These are phyloP conservation scores for Lonicera japonica DNA, from an alignment of 129 eudicot genomes.

Conservation along the genomic window DNA sequence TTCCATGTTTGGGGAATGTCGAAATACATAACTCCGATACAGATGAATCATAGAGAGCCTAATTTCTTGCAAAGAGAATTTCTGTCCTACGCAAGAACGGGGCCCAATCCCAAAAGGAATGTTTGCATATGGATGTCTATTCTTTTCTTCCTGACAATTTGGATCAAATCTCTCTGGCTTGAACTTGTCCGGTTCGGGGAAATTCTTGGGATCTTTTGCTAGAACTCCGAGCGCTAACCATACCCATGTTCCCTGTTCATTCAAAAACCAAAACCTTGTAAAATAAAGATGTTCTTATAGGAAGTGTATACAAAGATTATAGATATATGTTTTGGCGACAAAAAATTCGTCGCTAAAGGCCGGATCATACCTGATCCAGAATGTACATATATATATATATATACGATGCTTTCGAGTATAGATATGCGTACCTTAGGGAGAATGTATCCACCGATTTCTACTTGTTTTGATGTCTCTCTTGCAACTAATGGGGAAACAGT, in stretches of 20 bases:
- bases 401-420: too few species aligned
- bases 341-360: too few species aligned
- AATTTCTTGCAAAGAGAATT: conserved; percentile 78
- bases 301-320: too few species aligned
- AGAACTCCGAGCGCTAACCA: conserved; percentile 95
- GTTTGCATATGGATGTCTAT: conserved; percentile 88
- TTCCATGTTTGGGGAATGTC: conserved; percentile 84
- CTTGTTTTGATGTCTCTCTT: conserved; percentile 77
- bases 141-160: conserved; percentile 69
- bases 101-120: conserved; percentile 98
- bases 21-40: conserved; percentile 65
- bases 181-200: conserved; percentile 87
- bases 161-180: conserved; percentile 89
- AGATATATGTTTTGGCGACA: too few species aligned
- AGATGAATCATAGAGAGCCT: conserved; percentile 78
- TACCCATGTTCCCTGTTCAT: conserved; percentile 88
- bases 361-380: too few species aligned
- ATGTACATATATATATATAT: too few species aligned
- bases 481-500: conserved; percentile 85
- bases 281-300: too few species aligned
- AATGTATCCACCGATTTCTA: conserved; percentile 75
- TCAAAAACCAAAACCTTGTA: background rate
- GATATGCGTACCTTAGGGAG: conserved; percentile 66
- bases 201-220: conserved; percentile 87
- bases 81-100: conserved; percentile 86